Evolutionary conservation across 176 grass and related monocot species (phyloP).

Genomic region (Leersia perrieri): DNA sequence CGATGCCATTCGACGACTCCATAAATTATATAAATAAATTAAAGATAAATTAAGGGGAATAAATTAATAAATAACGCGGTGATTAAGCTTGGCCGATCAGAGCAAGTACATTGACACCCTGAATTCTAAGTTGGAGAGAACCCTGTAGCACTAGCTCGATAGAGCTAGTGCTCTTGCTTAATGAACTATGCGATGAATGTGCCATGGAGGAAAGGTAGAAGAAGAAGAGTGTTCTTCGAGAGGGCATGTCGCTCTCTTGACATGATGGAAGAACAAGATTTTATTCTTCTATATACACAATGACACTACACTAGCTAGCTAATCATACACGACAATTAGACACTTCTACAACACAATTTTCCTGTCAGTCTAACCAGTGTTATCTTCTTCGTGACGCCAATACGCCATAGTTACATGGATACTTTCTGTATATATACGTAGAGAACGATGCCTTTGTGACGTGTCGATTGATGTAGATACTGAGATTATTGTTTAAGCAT

Average conservation of each 20-base stretch:
- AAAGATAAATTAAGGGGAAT: background rate
- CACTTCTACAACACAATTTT: background rate
- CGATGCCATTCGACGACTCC: conserved; percentile 36
- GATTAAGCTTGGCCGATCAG: background rate
- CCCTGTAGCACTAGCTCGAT: background rate
- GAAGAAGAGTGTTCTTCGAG: conserved; percentile 10
- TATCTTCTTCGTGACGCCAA: background rate
- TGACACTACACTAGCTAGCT: too few species aligned
- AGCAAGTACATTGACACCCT: conserved; percentile 17
- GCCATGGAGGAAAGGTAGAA: conserved; percentile 16
- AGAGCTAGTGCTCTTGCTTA: background rate
- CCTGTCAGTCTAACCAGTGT: background rate
- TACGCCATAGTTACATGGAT: background rate
- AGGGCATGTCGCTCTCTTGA: conserved; percentile 21
- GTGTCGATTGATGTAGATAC: background rate
- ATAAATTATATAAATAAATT: conserved; percentile 36
- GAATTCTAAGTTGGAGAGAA: background rate
- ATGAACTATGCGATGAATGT: background rate
- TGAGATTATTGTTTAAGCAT: background rate
- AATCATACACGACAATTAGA: background rate
- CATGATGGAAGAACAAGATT: conserved; percentile 17
- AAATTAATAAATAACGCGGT: conserved; percentile 40
- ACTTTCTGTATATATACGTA: background rate
- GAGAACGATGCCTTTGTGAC: background rate
- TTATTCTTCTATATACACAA: background rate